phyloP scores from a whole-genome alignment of 2,329 filamentous ascomycete genomes.

The Microascus cirrosus region DNA sequence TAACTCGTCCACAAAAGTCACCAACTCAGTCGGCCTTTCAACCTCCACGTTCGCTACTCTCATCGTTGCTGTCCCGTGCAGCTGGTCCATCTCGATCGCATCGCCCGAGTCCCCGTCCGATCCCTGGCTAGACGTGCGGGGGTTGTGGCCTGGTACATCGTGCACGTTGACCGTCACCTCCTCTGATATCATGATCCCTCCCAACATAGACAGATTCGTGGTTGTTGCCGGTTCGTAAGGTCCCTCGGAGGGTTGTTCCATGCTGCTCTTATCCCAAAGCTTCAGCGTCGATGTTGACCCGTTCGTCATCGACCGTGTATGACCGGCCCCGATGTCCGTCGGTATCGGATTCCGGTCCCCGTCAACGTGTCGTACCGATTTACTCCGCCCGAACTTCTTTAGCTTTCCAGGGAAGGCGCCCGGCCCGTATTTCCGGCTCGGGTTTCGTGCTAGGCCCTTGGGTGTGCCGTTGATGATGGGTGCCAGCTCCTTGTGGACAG shows the following conservation, averaged over 20 bases:
- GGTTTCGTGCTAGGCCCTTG: background rate
- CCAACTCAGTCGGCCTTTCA: conserved; percentile 20
- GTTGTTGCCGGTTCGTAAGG: conserved; percentile 7
- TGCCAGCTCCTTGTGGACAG: conserved; percentile 50
- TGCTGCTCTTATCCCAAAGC: conserved; percentile 15
- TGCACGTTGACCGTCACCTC: conserved; percentile 38
- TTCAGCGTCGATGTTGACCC: conserved; percentile 20
- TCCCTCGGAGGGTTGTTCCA: conserved; percentile 4
- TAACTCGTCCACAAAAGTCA: conserved; percentile 33
- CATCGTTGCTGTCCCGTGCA: conserved; percentile 12
- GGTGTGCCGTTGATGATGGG: conserved; percentile 25
- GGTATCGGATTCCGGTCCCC: conserved; percentile 17
- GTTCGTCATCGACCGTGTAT: conserved; percentile 9
- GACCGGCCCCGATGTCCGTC: conserved; percentile 2
- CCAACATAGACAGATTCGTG: conserved; percentile 19
- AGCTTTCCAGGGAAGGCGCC: background rate
- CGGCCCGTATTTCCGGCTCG: background rate
- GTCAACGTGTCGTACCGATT: conserved; percentile 11
- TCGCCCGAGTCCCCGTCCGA: background rate
- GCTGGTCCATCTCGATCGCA: conserved; percentile 5
- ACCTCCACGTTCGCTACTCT: conserved; percentile 20
- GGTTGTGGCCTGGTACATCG: background rate
- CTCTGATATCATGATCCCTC: conserved; percentile 52
- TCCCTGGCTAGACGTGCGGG: background rate
- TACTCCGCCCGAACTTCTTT: background rate